Base-by-base conservation (phyloP, 73 alveolate species). In the Tetrahymena thermophila region DNA sequence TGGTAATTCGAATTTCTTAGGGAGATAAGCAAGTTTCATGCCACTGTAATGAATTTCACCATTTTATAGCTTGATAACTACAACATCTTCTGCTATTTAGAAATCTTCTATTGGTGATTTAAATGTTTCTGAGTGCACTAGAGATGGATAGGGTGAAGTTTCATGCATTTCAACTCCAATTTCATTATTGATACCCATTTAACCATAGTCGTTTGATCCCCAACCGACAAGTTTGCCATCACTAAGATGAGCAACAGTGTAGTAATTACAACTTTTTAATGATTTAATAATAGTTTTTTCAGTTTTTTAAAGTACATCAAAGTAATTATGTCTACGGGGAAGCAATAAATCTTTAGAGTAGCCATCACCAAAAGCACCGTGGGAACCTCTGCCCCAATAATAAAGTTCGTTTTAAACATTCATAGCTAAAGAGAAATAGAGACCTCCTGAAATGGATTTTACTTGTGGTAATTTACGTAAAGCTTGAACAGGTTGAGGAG, bases 151-250 rank as follows among this genome's bases (percentile, higher is more conserved):
- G 71, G 93, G 93, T 14, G 95, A 94, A 19, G 97, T 95, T 93
- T 95, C 97, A 55, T 95, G 94, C 28, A 95, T 85, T 55, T 95
- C 97, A 34, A 95, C 97, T 16, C 97, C 97, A 85, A 95, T 95
- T 56, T 95, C 97, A 50, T 89, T 94, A 85, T 95, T 95, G 43
- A 89, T 98, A 1, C 99, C 99, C 96, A 98, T 94, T 97, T 98
- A 97, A 0, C 99, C 99, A 96, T 96, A 96, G 56, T 97, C 97
- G 95, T 98, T 98, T n/a, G 98, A 96, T 9, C 99, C 99, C 99
- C 99, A 98, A 95, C 99, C 98, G 94, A 95, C 98, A 15, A 98
- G 97, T 19, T 89, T 94, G 9, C 98, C 98, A 57, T 96, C 98
- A 85, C 96, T 98, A 93, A 96, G 85, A 19, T 95, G 93, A 50